A percentile compares a stretch with the other conserved stretches of the same genome.
These are phyloP conservation scores for Phytophthora crassamura DNA, from an alignment of 352 stramenopile species.

Conservation along the genomic window DNA sequence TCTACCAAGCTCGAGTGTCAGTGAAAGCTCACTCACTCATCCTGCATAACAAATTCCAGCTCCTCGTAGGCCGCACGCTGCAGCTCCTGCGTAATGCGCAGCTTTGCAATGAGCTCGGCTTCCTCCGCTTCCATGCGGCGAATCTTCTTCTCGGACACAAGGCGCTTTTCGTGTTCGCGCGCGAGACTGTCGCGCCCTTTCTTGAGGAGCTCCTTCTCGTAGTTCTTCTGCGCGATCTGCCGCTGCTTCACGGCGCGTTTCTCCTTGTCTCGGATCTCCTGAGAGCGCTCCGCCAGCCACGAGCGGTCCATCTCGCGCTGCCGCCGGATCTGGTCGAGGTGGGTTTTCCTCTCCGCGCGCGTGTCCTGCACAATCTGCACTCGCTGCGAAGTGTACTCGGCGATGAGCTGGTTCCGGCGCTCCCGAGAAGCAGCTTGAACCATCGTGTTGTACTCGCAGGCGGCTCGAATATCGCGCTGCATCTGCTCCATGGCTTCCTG, in stretches of 20 bases:
- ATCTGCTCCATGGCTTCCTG: conserved; percentile 59
- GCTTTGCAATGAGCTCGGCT: conserved; percentile 60
- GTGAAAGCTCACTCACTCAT: conserved; percentile 26
- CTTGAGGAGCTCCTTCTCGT: conserved; percentile 59
- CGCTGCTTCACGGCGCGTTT: conserved; percentile 48
- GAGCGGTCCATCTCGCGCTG: conserved; percentile 49
- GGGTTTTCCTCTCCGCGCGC: conserved; percentile 45
- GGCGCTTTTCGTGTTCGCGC: conserved; percentile 57
- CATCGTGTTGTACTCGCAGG: conserved; percentile 65
- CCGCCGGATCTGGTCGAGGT: conserved; percentile 53
- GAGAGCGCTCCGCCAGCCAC: conserved; percentile 49
- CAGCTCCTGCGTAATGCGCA: conserved; percentile 69
- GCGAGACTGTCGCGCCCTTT: conserved; percentile 58
- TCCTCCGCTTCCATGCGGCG: conserved; percentile 74
- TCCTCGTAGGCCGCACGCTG: conserved; percentile 72
- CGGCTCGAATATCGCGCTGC: conserved; percentile 56
- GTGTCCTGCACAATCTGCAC: conserved; percentile 64
- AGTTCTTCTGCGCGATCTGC: conserved; percentile 52
- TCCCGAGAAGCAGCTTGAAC: conserved; percentile 43
- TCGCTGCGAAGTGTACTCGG: conserved; percentile 50
- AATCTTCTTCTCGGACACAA: conserved; percentile 68
- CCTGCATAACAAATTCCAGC: conserved; percentile 70
- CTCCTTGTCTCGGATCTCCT: conserved; percentile 63
- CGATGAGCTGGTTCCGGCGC: conserved; percentile 50
- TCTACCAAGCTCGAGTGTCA: too few relatives aligned